A percentile compares a stretch with the other conserved stretches of the same genome.
phyloP scores from a whole-genome alignment of 176 grass and related monocot species.

The Secale cereale region DNA sequence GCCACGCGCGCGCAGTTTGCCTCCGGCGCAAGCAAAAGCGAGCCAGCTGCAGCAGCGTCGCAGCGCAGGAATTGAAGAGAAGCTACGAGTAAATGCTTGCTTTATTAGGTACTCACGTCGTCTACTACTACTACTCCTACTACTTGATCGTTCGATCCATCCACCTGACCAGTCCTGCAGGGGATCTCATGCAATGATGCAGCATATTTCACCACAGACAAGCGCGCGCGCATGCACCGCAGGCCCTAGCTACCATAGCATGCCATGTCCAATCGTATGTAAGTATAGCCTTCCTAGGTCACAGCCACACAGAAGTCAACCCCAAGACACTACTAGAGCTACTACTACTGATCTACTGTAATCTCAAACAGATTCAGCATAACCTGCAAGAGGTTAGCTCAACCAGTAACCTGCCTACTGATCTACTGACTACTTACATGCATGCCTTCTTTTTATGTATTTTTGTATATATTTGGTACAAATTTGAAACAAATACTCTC shows the following conservation, averaged over 20 bases:
- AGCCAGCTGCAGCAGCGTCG: background rate
- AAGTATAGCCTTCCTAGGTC: background rate
- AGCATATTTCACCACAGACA: slow-evolving; percentile 39
- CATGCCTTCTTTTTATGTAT: too few species aligned
- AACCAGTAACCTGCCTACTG: too few species aligned
- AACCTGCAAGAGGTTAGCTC: slow-evolving; percentile 28
- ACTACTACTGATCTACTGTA: background rate
- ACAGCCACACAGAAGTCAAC: slow-evolving; percentile 23
- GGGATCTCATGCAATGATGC: slow-evolving; percentile 41
- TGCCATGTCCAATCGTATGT: slow-evolving; percentile 17
- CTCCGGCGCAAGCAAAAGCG: slow-evolving; percentile 21
- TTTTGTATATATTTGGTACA: too few species aligned
- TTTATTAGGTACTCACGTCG: background rate
- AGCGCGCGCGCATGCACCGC: background rate
- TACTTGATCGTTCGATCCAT: background rate
- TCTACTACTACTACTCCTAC: background rate
- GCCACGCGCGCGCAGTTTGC: slow-evolving; percentile 16
- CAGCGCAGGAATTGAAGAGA: background rate
- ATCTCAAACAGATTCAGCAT: background rate
- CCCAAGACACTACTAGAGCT: background rate
- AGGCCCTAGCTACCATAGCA: background rate
- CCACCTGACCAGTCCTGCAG: slow-evolving; percentile 2
- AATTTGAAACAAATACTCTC: too few species aligned
- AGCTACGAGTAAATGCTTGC: background rate
- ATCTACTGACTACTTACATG: too few species aligned